Evolutionary conservation across 1,284 basidiomycete genomes (phyloP), one percentile per base, ranked within the genome.

Genomic region (Naganishia cerealis): DNA sequence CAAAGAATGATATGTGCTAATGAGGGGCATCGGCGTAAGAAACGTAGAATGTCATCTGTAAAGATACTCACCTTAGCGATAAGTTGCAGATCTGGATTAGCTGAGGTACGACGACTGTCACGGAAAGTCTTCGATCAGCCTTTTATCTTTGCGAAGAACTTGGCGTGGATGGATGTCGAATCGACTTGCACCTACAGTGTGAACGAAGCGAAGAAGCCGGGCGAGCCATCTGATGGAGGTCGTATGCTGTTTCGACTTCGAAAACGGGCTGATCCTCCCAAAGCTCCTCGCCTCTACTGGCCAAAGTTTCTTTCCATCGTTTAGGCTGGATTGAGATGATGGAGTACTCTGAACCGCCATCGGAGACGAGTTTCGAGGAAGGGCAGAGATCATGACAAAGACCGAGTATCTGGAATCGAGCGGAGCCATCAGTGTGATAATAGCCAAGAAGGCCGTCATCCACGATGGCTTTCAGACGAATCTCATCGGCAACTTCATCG

Each of bases 381-480:
- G 46, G 40, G 42, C 39, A 39, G 10, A 63, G 39, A 24, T 54
- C 61, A 21, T 13, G 38, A 29, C 50, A 50, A 33, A 63, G 48
- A 39, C 50, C 50, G 40, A 63, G 38, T 3, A 63, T 50, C 40
- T 63, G 50, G 50, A 63, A 63, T 63, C 61, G 61, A 63, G 61
- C 48, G 61, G 61, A 63, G 61, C 52, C 38, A 29, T 63, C 61
- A 26, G 61, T 63, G 61, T 18, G 38, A 63, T 63, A 40, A 63
- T 63, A 63, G 50, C 61, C 40, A 21, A 53, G 54, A 29, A 63
- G 61, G 50, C 61, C 61, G 54, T 63, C 61, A 54, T 63, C 50
- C 50, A 63, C 50, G 50, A 63, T 52, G 48, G 21, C 50, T 40
- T 63, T 24, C 61, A 63, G 39, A 54, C 61, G 61, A 63, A 54